These are phyloP conservation scores for Glarea lozoyensis DNA, from an alignment of 495 filamentous ascomycete genomes.

Conservation along the genomic window DNA sequence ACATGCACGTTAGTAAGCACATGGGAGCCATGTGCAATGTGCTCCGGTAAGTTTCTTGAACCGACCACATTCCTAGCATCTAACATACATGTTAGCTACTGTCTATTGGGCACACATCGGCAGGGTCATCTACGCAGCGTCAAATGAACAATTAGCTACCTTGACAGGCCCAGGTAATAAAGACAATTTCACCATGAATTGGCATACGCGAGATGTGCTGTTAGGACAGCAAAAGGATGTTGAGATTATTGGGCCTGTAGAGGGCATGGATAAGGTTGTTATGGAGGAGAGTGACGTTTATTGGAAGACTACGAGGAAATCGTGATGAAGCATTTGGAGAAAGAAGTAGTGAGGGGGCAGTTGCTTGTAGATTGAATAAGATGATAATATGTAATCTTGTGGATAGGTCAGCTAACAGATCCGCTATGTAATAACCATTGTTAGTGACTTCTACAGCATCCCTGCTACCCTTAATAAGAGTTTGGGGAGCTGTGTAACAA, in stretches of 20 bases:
- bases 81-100: constrained; percentile 13
- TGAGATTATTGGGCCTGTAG: constrained; percentile 39
- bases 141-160: constrained; percentile 34
- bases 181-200: constrained; percentile 44
- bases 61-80: background rate
- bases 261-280: constrained; percentile 33
- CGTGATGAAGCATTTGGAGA: too few species aligned
- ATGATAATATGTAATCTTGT: too few species aligned
- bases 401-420: too few species aligned
- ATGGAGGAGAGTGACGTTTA: constrained; percentile 36
- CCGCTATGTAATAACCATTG: too few species aligned
- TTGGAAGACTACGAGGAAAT: constrained; percentile 30
- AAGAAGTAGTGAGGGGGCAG: too few species aligned
- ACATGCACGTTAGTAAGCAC: constrained; percentile 41
- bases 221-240: constrained; percentile 34
- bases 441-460: too few species aligned
- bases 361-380: too few species aligned
- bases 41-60: constrained; percentile 14
- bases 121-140: constrained; percentile 42
- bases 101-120: constrained; percentile 49
- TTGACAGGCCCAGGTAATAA: constrained; percentile 38
- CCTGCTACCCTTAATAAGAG: too few species aligned
- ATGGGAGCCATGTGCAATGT: constrained; percentile 52
- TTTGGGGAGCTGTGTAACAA: too few species aligned
- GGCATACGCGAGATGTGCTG: constrained; percentile 39